phyloP scores from a whole-genome alignment of 1,284 basidiomycete genomes.

The Boletus hoseneyae region DNA sequence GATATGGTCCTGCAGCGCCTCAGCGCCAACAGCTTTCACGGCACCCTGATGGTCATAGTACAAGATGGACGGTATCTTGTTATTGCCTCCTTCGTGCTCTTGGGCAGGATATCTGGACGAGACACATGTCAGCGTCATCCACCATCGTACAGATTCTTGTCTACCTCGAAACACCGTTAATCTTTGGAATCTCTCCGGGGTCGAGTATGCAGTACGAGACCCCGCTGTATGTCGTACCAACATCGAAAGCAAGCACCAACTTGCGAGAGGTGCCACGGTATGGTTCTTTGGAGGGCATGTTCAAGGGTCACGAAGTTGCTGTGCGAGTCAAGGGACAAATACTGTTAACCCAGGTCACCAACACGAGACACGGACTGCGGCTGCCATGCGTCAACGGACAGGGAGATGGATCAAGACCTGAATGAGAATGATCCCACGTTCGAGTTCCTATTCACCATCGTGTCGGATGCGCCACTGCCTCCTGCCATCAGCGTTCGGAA shows the following conservation, averaged over 20 bases:
- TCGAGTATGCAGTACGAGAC: not conserved
- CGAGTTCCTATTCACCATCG: no score
- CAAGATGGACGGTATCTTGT: no score
- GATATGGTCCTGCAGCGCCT: conserved; percentile 28
- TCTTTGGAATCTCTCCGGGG: not conserved
- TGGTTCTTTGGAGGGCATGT: conserved; percentile 32
- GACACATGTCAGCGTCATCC: conserved; percentile 44
- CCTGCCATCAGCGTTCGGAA: no score
- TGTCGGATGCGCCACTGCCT: no score
- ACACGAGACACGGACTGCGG: not conserved
- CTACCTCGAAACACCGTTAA: not conserved
- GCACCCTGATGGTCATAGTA: no score
- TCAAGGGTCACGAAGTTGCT: not conserved
- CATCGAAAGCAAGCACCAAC: conserved; percentile 20
- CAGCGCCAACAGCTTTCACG: no score
- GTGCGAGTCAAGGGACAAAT: not conserved
- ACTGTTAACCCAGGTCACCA: not conserved
- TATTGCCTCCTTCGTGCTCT: no score
- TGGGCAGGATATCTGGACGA: no score
- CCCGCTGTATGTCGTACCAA: no score
- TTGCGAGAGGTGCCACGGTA: conserved; percentile 36
- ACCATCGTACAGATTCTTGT: not conserved
- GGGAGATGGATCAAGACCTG: not conserved
- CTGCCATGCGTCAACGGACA: not conserved
- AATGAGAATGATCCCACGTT: no score